Base-by-base conservation (phyloP, 352 stramenopile species). In the Thraustochytrium striatum region DNA sequence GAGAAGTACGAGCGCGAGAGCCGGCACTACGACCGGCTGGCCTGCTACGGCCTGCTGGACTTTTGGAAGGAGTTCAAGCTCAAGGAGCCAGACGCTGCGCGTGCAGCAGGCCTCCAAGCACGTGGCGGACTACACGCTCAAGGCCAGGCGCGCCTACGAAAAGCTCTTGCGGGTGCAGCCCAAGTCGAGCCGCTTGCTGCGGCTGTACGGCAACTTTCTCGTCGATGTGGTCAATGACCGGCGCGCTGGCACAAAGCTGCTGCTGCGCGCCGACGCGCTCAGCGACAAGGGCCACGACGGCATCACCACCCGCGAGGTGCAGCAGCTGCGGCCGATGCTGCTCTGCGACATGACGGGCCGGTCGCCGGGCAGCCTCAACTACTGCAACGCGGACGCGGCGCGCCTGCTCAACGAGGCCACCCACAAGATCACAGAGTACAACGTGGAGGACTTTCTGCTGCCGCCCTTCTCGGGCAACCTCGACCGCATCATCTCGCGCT, bases 11-110 rank as follows among this genome's bases (percentile, higher is more conserved):
- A 79, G 33, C 69, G 69, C 30, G 69, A 79, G 55, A 36, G 28
- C 5, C 35, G 52, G 0, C 16, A 72, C 2, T 62, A 41, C 30
- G 69, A 79, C 32, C 69, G 52, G 7, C 57, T 62, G 8, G 39
- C 52, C 21, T 79, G 69, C 55, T 11, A 55, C 28, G n/a, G 39
- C 16, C 47, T 79, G 7, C 69, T 79, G 19, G 47, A 79, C 2
- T 79, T 79, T 41, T 79, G 69, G 69, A 79, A 79, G 43, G 69
- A 79, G 33, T 69, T 79, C 39, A 28, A 62, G 25, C 44, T 21
- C 16, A 79, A 55, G 69, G 28, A 25, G 9, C 69, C 33, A 16
- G 69, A 79, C 57, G 28, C 35, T 30, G 7, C 69, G 69, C 21
- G 41, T 79, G 25, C 69, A 69, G 39, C 25, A 16, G 3, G 30